Base-by-base conservation (phyloP, 768 basidiomycete genomes). In the Collybia sordida region DNA sequence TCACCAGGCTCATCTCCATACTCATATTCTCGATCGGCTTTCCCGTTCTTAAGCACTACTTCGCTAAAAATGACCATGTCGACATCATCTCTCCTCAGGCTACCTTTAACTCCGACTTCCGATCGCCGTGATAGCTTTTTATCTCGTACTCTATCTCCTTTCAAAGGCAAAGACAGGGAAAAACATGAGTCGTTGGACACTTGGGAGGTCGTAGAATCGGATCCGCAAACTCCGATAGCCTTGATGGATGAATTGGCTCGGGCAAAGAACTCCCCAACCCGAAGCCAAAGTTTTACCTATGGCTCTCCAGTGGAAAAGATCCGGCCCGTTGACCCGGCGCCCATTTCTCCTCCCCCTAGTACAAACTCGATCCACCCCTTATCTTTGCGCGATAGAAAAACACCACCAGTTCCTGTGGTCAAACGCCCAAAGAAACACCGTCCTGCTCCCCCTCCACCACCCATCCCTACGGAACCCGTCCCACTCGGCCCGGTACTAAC, bases 161-260 rank as follows among this genome's bases (percentile, higher is more conserved):
- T 61, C 31, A 73, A 70, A 62, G 74, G 68, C 39, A 80, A 70
- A 62, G 74, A 71, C 51, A 70, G 65, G 59, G 63, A 57, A 54
- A 56, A 52, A 52, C 36, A 53, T 14, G 75, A 75, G 50, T 54
- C 65, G 6, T 49, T 74, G 23, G 72, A 79, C 14, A 45, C 67
- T 11, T 81, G 79, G 79, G 78, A 80, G 56, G 64, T 78, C n/a
- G 55, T 81, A 3, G 65, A 66, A 41, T 57, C 60, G 6, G 59
- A 63, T 58, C 23, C 54, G 21, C 31, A 31, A 11, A 4, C 31
- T 31, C 31, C 31, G 31, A 4, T 11, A 31, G 3, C 14, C 9
- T 14, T 31, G 14, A 14, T 3, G 14, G 31, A 31, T 11, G 31
- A 6, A 31, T 6, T 14, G 9, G 9, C 31, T 31, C 31, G 31